These are phyloP conservation scores for Xylaria sp. DNA, from an alignment of 2,329 filamentous ascomycete species.

Conservation along the genomic window DNA sequence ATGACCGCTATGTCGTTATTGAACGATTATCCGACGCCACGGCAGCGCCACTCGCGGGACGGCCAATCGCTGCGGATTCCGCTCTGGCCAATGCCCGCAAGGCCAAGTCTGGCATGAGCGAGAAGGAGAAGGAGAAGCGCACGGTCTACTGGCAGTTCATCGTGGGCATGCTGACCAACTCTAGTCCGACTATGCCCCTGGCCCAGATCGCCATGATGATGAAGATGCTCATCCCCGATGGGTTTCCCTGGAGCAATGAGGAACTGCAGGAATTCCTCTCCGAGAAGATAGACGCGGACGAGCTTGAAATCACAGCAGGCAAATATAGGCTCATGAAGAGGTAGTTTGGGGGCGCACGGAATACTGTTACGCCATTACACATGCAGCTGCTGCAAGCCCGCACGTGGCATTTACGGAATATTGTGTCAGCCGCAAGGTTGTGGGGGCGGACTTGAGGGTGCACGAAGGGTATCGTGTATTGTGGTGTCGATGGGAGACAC, in stretches of 20 bases:
- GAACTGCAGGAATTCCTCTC: constrained; percentile 76
- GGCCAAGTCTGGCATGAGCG: constrained; percentile 47
- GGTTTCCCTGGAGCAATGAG: constrained; percentile 84
- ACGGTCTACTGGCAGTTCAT: constrained; percentile 87
- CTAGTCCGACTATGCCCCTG: constrained; percentile 72
- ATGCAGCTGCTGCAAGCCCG: not conserved
- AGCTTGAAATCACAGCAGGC: constrained; percentile 63
- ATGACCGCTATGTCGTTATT: constrained; percentile 60
- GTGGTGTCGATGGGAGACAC: too few species aligned
- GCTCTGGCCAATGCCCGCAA: constrained; percentile 44
- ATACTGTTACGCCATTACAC: not conserved
- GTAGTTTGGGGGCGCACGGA: constrained; percentile 32
- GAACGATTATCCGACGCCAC: constrained; percentile 50
- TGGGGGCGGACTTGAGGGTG: not conserved
- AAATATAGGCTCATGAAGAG: constrained; percentile 64
- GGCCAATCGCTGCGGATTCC: constrained; percentile 21
- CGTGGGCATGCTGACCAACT: constrained; percentile 90
- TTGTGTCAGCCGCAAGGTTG: not conserved
- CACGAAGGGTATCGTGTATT: not conserved
- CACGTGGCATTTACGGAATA: not conserved
- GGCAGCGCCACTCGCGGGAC: constrained; percentile 26
- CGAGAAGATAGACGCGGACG: constrained; percentile 68
- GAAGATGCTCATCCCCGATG: constrained; percentile 82
- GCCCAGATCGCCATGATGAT: constrained; percentile 88
- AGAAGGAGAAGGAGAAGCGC: constrained; percentile 57